Evolutionary conservation across 257 asterid species (phyloP).

Genomic region (Jasminum sambac): DNA sequence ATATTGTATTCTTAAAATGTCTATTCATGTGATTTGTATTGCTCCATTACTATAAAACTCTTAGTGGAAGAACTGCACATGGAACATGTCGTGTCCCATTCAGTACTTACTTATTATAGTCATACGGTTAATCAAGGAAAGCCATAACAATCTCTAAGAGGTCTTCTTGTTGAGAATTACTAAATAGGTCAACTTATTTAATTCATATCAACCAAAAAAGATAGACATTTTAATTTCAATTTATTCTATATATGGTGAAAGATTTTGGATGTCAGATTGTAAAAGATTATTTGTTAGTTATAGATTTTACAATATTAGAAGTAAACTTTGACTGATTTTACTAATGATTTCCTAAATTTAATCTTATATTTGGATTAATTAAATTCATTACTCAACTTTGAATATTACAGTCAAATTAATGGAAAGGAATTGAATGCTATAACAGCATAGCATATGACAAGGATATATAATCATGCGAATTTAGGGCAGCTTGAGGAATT

Average conservation of each 20-base stretch:
- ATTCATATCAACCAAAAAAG: neutral
- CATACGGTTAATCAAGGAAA: constrained; percentile 6
- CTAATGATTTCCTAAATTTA: too few species aligned
- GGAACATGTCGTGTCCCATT: constrained; percentile 6
- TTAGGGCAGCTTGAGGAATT: too few species aligned
- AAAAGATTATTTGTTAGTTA: too few species aligned
- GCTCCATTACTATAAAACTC: neutral
- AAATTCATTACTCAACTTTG: too few species aligned
- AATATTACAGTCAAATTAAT: too few species aligned
- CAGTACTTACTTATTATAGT: neutral
- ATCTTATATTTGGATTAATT: too few species aligned
- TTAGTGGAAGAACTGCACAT: neutral
- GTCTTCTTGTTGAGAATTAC: neutral
- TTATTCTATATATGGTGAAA: neutral
- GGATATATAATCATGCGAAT: too few species aligned
- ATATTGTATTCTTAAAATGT: neutral
- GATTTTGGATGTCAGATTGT: too few species aligned
- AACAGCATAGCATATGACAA: too few species aligned
- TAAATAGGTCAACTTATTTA: neutral
- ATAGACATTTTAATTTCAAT: neutral
- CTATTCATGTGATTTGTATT: neutral
- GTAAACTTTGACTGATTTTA: too few species aligned
- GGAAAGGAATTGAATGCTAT: too few species aligned
- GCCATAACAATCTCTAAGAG: constrained; percentile 3
- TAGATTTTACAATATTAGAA: too few species aligned